A percentile compares a stretch with the other conserved stretches of the same genome.
Evolutionary conservation across 805 yeast genomes (phyloP).

Genomic region (Zygoascus ofunaensis): DNA sequence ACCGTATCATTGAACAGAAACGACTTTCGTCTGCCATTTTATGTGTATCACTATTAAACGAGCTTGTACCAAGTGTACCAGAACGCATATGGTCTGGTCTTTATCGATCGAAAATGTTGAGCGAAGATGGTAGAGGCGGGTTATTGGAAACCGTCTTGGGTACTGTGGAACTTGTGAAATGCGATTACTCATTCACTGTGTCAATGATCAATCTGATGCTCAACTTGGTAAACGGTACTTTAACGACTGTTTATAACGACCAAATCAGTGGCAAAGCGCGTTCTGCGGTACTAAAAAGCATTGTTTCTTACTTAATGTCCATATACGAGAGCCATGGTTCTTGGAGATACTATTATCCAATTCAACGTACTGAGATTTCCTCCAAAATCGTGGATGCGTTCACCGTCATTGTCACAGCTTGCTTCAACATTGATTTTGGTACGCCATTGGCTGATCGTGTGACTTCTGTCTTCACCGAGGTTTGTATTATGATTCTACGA

Average conservation of each 20-base stretch:
- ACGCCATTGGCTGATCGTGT: conserved; percentile 33
- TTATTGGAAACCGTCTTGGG: conserved; percentile 53
- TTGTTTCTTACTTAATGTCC: conserved; percentile 49
- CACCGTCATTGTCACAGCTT: conserved; percentile 41
- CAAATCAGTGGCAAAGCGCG: conserved; percentile 36
- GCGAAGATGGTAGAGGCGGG: conserved; percentile 57
- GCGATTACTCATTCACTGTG: conserved; percentile 57
- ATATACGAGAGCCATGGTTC: conserved; percentile 64
- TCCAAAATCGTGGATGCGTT: conserved; percentile 45
- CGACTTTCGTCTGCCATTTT: conserved; percentile 38
- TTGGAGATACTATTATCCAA: conserved; percentile 53
- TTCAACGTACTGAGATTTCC: conserved; percentile 57
- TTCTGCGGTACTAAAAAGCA: conserved; percentile 44
- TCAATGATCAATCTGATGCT: conserved; percentile 48
- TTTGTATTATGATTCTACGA: conserved; percentile 44
- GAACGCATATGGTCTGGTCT: conserved; percentile 74
- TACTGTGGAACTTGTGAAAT: conserved; percentile 60
- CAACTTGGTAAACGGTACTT: conserved; percentile 40
- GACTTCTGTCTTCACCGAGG: conserved; percentile 41
- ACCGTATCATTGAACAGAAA: conserved; percentile 53
- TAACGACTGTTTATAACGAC: conserved; percentile 28
- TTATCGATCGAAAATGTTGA: conserved; percentile 55
- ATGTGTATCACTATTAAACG: conserved; percentile 42
- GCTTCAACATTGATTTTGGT: conserved; percentile 44
- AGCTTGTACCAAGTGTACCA: conserved; percentile 42